Evolutionary conservation across 176 grass and related monocot species (phyloP).

Genomic region (Musa troglodytarum): DNA sequence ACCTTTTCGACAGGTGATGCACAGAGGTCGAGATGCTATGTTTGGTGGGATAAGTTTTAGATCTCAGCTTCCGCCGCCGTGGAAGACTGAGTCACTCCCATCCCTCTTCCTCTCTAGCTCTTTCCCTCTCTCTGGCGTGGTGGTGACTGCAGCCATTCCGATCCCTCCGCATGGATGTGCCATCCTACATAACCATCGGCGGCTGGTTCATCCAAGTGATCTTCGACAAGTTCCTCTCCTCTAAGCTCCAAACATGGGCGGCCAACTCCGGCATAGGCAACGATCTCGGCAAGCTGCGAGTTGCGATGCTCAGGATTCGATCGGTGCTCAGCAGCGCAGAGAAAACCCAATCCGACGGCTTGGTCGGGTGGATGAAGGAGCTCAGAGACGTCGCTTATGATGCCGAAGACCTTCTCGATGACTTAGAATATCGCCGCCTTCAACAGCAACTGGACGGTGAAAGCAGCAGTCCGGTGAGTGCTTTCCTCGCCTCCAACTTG

Average conservation of each 20-base stretch:
- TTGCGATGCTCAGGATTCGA: slow-evolving; percentile 36
- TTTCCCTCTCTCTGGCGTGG: not conserved
- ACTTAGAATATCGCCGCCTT: slow-evolving; percentile 41
- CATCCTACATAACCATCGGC: slow-evolving; percentile 17
- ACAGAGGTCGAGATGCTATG: no score
- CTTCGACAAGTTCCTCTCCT: slow-evolving; percentile 51
- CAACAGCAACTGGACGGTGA: slow-evolving; percentile 35
- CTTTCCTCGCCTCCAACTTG: slow-evolving; percentile 6
- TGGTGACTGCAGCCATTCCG: not conserved
- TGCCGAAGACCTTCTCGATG: slow-evolving; percentile 52
- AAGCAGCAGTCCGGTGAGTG: slow-evolving; percentile 23
- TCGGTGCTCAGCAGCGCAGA: slow-evolving; percentile 31
- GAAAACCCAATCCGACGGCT: slow-evolving; percentile 7
- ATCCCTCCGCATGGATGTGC: not conserved
- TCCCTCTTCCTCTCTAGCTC: no score
- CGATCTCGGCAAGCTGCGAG: slow-evolving; percentile 35
- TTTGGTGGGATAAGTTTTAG: no score
- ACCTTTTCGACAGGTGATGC: no score
- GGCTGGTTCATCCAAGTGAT: slow-evolving; percentile 66
- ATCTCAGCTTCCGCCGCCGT: no score
- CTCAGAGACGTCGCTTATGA: slow-evolving; percentile 37
- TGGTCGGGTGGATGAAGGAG: slow-evolving; percentile 29
- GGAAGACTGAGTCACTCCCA: no score
- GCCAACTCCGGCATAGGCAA: slow-evolving; percentile 26
- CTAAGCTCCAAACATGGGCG: slow-evolving; percentile 36